Evolutionary conservation across 805 yeast species (phyloP), one percentile per base, ranked within the genome.

Genomic region (Ogataea trehaloabstinens): DNA sequence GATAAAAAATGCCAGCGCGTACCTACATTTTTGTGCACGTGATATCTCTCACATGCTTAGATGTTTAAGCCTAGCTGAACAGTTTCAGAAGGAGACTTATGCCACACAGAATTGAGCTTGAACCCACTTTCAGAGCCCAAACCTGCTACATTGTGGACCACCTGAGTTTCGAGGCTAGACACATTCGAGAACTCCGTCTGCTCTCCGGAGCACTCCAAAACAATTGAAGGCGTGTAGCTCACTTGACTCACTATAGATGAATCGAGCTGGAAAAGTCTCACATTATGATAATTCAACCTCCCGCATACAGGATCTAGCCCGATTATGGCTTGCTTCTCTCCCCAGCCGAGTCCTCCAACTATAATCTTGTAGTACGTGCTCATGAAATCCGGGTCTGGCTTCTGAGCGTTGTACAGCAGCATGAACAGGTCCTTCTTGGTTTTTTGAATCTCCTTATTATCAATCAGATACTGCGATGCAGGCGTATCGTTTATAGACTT

Each of bases 291-390:
- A 2, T 50, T 54, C 17, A 62, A 52, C 1, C 44, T 41, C 0
- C 57, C 60, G 12, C 81, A 81, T 2, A 71, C 71, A 1, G 86
- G 81, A 20, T 82, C 82, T 10, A 82, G 55, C 1, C 78, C 89
- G n/a, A 82, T 65, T 55, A 79, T 74, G 24, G 75, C 75, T 2
- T 84, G 79, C 40, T 82, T 74, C 20, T 80, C 76, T 1, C 87
- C 85, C 88, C 88, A 82, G 2, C 82, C 80, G 2, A 87, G 83
- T 2, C 89, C 89, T 4, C 89, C 89, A 4, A 86, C 89, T 24
- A 78, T 67, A 16, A 82, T 79, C 51, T 75, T 73, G 55, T 63
- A 73, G 38, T 70, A 63, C 37, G 55, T 51, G 4, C 58, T 51
- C 27, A 39, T 45, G 38, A 51, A 44, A 12, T 45, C 37, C 3